A percentile compares a stretch with the other conserved stretches of the same genome.
These are phyloP conservation scores for Cladosporium sp. DNA, from an alignment of 2,329 filamentous ascomycete species.

Conservation along the genomic window DNA sequence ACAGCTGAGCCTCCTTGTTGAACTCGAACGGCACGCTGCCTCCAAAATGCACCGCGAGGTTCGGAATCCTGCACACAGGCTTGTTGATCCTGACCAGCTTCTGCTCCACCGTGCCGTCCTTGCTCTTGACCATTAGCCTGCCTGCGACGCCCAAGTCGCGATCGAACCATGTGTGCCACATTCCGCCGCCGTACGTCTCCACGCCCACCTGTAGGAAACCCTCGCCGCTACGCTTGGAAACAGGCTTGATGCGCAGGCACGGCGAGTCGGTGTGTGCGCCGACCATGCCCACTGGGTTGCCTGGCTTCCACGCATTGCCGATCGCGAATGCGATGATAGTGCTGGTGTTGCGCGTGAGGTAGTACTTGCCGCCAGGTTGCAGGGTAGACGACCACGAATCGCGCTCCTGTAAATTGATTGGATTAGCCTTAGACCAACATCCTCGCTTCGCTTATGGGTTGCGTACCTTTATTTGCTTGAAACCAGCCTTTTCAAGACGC, in stretches of 20 bases:
- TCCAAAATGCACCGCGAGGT: constrained; percentile 88
- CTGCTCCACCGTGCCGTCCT: constrained; percentile 68
- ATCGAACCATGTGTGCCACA: constrained; percentile 99
- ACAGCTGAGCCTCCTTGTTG: constrained; percentile 95
- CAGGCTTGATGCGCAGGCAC: constrained; percentile 84
- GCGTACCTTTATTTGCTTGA: constrained; percentile 67
- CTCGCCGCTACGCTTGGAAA: constrained; percentile 78
- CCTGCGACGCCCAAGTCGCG: constrained; percentile 88
- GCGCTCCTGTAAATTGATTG: constrained; percentile 55
- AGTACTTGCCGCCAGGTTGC: constrained; percentile 88
- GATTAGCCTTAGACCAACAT: background rate
- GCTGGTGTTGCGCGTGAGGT: constrained; percentile 86
- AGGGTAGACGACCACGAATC: constrained; percentile 79
- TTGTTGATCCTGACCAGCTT: constrained; percentile 85
- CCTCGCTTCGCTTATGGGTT: background rate
- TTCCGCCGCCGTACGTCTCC: constrained; percentile 91
- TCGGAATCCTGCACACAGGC: constrained; percentile 86
- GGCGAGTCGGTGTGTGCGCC: constrained; percentile 96
- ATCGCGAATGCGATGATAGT: constrained; percentile 91
- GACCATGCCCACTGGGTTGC: constrained; percentile 85
- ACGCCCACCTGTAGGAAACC: constrained; percentile 93
- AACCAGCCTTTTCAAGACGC: constrained; percentile 75
- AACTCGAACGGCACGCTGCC: constrained; percentile 80
- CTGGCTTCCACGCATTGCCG: constrained; percentile 82
- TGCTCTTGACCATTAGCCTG: constrained; percentile 67